Base-by-base conservation (phyloP, 2,329 filamentous ascomycete genomes). In the Dothideomycetes sp. region DNA sequence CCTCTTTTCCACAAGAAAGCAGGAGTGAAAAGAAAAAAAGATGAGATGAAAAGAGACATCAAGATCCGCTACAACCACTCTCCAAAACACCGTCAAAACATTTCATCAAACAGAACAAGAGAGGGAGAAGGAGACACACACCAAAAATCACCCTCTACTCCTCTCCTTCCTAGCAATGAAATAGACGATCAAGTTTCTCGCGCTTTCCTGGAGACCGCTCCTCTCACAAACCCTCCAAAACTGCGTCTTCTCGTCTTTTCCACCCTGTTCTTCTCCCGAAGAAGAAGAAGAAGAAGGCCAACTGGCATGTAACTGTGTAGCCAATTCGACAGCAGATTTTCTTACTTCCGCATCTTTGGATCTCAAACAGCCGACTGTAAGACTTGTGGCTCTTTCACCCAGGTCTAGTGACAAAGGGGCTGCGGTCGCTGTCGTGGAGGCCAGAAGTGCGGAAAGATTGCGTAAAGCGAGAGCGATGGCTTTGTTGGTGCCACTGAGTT, bases 301-400 rank as follows among this genome's bases (percentile, higher is more conserved):
- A 9, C 73, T 62, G 33, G 70, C 67, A 56, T 87, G 81, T 46
- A 87, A 62, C 44, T 79, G 76, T 18, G 86, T 78, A 51, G 82
- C 86, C n/a, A 87, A 69, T 56, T 84, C 78, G 32, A 87, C 80
- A n/a, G 82, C 80, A 46, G 84, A 82, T 70, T 85, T 83, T 28
- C 58, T 45, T 9, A 60, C 55, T 37, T 60, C 57, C 9, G 54
- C 52, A 18, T 60, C 46, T 51, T 11, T 33, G 29, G 39, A 54
- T 47, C 28, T 50, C 49, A 31, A 56, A 45, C 44, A 45, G 12
- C 52, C 51, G 8, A 54, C 49, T 3, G 53, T 49, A 29, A 49
- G 44, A 18, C 52, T 52, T 5, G 57, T 46, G 4, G 43, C 22
- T 12, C 38, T 33, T 16, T 39, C 35, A 8, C 20, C 29, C 15